Base-by-base conservation (phyloP, 768 basidiomycete genomes). In the Trametes sanguinea region DNA sequence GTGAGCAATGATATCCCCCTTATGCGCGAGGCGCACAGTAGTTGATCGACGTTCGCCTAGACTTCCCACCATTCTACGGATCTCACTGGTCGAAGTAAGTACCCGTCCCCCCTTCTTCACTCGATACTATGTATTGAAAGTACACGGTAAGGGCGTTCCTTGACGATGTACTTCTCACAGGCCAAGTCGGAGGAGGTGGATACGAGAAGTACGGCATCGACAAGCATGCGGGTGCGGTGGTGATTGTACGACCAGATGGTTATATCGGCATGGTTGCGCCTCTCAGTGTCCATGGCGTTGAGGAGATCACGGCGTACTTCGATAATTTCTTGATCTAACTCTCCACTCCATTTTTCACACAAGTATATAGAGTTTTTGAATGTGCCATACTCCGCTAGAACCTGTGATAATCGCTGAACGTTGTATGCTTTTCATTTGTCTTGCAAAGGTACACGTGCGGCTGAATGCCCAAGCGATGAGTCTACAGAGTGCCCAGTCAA, bases 211-310 rank as follows among this genome's bases (percentile, higher is more conserved):
- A 83, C 63, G 87, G 87, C 0, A 77, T 86, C 46, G 71, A 75
- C 22, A 59, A 73, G 6, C 53, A 64, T 1, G 52, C 27, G 0
- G 85, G 85, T 14, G 82, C 79, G 8, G 67, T 85, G 2, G 78
- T 85, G 7, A 73, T 85, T 51, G 79, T 87, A 6, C 77, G 86
- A 29, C 86, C 86, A 8, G 86, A 86, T 65, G 88, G 88, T 16
- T 89, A 87, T 59, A 78, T 90, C 35, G 85, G 83, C 3, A 77
- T 75, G 65, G 73, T 89, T 30, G 78, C 77, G 0, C 80, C 86
- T 0, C 71, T 89, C 50, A 75, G 11, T n/a, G 4, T 11, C 8
- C 48, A 77, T 11, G 64, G 77, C 14, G 59, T 67, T 17, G 67
- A 72, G 9, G 64, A 66, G 1, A 42, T 89, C 51, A 72, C 77